Evolutionary conservation across 202 grass and related monocot genomes (phyloP).

Genomic region (Schoenoplectus tabernaemontani): DNA sequence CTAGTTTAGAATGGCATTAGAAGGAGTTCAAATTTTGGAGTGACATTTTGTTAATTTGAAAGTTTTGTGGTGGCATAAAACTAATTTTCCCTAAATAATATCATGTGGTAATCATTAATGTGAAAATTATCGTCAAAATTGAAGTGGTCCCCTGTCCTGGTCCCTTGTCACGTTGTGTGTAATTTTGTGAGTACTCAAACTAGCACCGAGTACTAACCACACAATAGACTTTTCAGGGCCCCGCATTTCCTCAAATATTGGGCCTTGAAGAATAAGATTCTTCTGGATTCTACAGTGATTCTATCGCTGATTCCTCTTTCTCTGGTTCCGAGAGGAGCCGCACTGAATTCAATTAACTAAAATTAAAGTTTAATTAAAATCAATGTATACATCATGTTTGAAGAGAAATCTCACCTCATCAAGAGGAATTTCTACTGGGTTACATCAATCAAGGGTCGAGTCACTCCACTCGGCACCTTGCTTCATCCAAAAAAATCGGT

Average conservation of each 20-base stretch:
- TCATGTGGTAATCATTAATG: too few relatives aligned
- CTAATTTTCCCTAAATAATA: too few relatives aligned
- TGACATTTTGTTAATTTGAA: too few relatives aligned
- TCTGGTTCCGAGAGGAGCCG: background rate
- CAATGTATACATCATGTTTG: slow-evolving; percentile 9
- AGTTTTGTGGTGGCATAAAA: too few relatives aligned
- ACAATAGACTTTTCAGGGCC: background rate
- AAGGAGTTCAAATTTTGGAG: too few relatives aligned
- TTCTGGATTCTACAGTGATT: background rate
- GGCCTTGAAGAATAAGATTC: slow-evolving; percentile 8
- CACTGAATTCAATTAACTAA: background rate
- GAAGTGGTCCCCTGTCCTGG: background rate
- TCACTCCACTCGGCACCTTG: background rate
- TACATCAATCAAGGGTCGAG: background rate
- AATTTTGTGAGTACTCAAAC: background rate
- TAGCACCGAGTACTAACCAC: background rate
- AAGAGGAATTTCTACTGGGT: background rate
- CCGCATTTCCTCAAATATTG: background rate
- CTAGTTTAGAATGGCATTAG: too few relatives aligned
- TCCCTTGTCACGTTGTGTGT: background rate
- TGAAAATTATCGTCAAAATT: background rate
- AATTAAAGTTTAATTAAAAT: background rate
- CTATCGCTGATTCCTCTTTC: background rate
- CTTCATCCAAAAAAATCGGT: slow-evolving; percentile 9
- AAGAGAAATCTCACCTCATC: background rate